Evolutionary conservation across 192 early-diverging fungal genomes (phyloP), one percentile per base, ranked within the genome.

Genomic region (Piromyces sp.): DNA sequence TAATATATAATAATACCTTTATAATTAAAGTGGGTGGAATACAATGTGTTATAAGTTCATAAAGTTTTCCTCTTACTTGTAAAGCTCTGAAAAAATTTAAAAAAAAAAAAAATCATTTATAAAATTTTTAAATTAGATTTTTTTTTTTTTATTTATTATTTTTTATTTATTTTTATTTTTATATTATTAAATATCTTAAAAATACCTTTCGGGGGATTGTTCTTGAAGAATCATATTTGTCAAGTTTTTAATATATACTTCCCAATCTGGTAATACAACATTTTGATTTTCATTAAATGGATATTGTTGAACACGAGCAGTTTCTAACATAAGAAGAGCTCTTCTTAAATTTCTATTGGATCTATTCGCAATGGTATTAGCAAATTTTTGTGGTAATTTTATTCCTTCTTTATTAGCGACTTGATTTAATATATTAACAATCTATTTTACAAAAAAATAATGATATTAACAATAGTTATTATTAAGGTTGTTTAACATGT

Each of bases 311-410:
- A 93, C 83, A 68, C 80, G 37, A 29, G 36, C 91, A 7, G 95
- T 90, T 86, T 98, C 97, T 22, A 97, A 87, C 90, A 96, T 95
- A 82, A 99, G 87, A n/a, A 97, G 81, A 12, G 96, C 95, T 80
- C 92, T 93, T 83, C 96, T 87, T 82, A 99, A 86, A 85, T 99
- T 96, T 31, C 96, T 90, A 30, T 93, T 87, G 5, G 91, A 91
- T 13, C 88, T 84, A 30, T 89, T 87, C 0, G 95, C 96, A 80
- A 99, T 89, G 13, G 87, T 87, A 31, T 80, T 26, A 0, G 94
- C 93, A 51, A 96, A 86, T 26, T 81, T 83, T 0, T 85, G 85
- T 30, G 95, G 93, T 19, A 97, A 82, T 0, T 80, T 82, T 30
- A 95, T 85, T 30, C 88, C 87, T 84, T 99, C 97, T 83, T 93